phyloP scores from a whole-genome alignment of 2,329 filamentous ascomycete species.

The Paraconiothyrium brasiliense region DNA sequence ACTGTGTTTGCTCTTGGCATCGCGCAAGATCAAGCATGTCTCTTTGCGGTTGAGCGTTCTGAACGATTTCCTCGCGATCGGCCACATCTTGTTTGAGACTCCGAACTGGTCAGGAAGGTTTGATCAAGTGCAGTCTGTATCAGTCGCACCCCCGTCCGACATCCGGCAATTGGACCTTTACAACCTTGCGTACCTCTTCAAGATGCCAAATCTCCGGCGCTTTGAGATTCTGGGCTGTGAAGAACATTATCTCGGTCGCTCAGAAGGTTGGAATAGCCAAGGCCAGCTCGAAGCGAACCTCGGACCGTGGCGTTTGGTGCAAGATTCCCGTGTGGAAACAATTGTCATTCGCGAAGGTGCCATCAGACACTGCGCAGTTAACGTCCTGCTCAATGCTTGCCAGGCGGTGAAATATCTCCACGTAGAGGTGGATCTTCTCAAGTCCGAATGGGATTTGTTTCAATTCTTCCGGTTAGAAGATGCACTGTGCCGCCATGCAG shows the following conservation, averaged over 20 bases:
- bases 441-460: background rate
- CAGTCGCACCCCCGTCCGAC: background rate
- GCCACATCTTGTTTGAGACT: slow-evolving; percentile 1
- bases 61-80: background rate
- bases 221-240: slow-evolving; percentile 4
- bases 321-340: slow-evolving; percentile 7
- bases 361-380: slow-evolving; percentile 2
- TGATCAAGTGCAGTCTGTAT: slow-evolving; percentile 8
- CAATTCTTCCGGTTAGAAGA: slow-evolving; percentile 8
- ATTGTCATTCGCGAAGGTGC: slow-evolving; percentile 4
- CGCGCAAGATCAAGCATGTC: slow-evolving; percentile 2
- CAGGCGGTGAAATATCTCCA: slow-evolving; percentile 3
- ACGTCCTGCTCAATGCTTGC: slow-evolving; percentile 9
- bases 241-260: background rate
- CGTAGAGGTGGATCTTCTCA: slow-evolving; percentile 1
- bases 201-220: slow-evolving; percentile 9
- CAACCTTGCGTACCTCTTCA: slow-evolving; percentile 10
- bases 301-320: background rate
- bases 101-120: slow-evolving; percentile 10
- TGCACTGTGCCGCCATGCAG: slow-evolving; percentile 15
- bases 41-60: background rate
- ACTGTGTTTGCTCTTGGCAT: slow-evolving; percentile 7
- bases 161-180: background rate
- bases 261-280: background rate
- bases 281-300: slow-evolving; percentile 1